Evolutionary conservation across 2,329 filamentous ascomycete genomes (phyloP).

Genomic region (Aspergillus pseudoterreus): DNA sequence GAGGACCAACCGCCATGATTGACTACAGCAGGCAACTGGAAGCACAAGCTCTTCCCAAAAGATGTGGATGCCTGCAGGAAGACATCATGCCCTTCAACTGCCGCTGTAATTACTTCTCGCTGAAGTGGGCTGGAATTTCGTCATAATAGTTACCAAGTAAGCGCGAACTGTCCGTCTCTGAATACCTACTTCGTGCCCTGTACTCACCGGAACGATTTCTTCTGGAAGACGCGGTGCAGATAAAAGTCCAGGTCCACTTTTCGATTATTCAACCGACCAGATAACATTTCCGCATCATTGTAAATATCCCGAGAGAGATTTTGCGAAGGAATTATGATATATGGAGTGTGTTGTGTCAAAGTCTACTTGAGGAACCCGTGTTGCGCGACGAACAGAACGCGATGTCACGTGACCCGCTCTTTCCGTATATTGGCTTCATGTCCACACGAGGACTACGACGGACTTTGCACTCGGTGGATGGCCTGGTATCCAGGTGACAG

Average conservation of each 20-base stretch:
- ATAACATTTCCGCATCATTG: conserved; percentile 24
- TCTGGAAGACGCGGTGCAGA: conserved; percentile 68
- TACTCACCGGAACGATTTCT: conserved; percentile 65
- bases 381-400: conserved; percentile 11
- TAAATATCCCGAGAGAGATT: conserved; percentile 16
- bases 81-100: conserved; percentile 79
- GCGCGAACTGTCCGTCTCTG: not conserved
- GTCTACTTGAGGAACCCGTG: conserved; percentile 5
- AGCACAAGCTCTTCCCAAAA: conserved; percentile 92
- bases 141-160: not conserved
- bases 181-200: not conserved
- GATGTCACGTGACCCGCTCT: conserved; percentile 24
- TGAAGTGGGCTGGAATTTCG: conserved; percentile 64
- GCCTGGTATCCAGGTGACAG: not conserved
- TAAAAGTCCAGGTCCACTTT: conserved; percentile 68
- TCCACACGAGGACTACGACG: not conserved
- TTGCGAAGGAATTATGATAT: not conserved
- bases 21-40: conserved; percentile 84
- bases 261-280: conserved; percentile 21
- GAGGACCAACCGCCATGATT: conserved; percentile 70
- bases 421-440: not conserved
- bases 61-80: conserved; percentile 74
- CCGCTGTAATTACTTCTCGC: conserved; percentile 79
- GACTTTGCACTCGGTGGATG: too few species aligned
- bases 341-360: not conserved